A percentile compares a stretch with the other conserved stretches of the same genome.
Conservation (phyloP, 306 rosid species). For the Rosa lucieae region DNA sequence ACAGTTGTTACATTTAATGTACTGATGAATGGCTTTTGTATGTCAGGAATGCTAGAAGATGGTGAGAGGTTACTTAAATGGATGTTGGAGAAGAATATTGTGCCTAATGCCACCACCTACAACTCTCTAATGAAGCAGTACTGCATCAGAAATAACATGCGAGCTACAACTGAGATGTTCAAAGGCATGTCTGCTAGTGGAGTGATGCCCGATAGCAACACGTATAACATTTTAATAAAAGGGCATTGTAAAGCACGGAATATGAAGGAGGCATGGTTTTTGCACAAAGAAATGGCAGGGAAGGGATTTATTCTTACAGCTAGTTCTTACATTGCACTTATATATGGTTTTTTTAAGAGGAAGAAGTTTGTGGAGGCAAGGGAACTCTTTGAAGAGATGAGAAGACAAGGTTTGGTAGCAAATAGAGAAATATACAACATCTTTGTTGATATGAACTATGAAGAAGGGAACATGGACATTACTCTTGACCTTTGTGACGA, state of each 20-base stretch:
- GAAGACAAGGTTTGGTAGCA: constrained; percentile 61
- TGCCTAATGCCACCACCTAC: constrained; percentile 72
- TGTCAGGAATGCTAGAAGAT: constrained; percentile 79
- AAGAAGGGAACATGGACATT: constrained; percentile 71
- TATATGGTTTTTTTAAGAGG: constrained; percentile 66
- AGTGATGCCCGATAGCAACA: constrained; percentile 66
- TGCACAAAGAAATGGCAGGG: constrained; percentile 64
- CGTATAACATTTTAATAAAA: constrained; percentile 73
- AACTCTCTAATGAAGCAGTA: constrained; percentile 88
- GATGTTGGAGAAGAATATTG: constrained; percentile 77
- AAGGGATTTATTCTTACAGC: constrained; percentile 59
- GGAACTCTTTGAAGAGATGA: constrained; percentile 84
- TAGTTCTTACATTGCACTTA: constrained; percentile 64
- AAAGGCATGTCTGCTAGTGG: constrained; percentile 62
- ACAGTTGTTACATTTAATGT: constrained; percentile 89
- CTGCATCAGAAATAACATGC: constrained; percentile 74
- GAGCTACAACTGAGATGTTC: constrained; percentile 52
- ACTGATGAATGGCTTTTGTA: constrained; percentile 86
- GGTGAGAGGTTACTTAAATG: constrained; percentile 72
- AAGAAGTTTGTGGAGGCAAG: constrained; percentile 71
- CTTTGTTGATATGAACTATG: constrained; percentile 70
- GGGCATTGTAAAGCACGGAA: constrained; percentile 88
- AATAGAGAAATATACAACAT: constrained; percentile 71
- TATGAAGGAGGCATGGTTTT: constrained; percentile 83
- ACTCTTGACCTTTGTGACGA: constrained; percentile 87